Conservation (phyloP, 345 rosid genomes). For the Streptanthus diversifolius region DNA sequence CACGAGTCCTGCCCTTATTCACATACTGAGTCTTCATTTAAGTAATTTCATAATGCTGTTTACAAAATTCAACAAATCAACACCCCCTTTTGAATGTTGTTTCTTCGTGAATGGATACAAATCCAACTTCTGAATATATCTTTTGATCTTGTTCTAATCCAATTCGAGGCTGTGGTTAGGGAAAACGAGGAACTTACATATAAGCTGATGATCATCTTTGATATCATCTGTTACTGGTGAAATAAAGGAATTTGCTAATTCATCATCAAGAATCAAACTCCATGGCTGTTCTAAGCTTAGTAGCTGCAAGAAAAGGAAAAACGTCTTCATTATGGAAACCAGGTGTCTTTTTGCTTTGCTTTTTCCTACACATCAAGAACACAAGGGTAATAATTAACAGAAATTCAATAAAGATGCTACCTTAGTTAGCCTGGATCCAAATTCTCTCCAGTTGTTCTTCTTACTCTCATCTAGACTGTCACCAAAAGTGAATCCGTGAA, state of each 20-base stretch:
- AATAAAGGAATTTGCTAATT: slow-evolving; percentile 84
- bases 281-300: slow-evolving; percentile 62
- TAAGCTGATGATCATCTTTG: slow-evolving; percentile 77
- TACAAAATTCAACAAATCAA: not conserved
- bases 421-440: slow-evolving; percentile 60
- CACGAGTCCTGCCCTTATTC: not conserved
- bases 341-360: not conserved
- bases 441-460: slow-evolving; percentile 72
- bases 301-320: slow-evolving; percentile 45
- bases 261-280: slow-evolving; percentile 83
- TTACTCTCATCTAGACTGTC: slow-evolving; percentile 73
- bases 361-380: not conserved
- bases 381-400: not conserved
- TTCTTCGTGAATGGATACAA: too few species aligned
- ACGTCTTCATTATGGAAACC: not conserved
- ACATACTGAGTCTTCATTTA: not conserved
- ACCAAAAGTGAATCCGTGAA: slow-evolving; percentile 94
- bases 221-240: slow-evolving; percentile 78
- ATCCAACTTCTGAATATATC: not conserved
- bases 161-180: not conserved
- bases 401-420: slow-evolving; percentile 30
- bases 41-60: not conserved
- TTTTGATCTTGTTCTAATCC: not conserved
- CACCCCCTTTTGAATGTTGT: not conserved
- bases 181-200: slow-evolving; percentile 50